Conservation (phyloP, 2,329 filamentous ascomycete species). For the Colletotrichum costaricense region DNA sequence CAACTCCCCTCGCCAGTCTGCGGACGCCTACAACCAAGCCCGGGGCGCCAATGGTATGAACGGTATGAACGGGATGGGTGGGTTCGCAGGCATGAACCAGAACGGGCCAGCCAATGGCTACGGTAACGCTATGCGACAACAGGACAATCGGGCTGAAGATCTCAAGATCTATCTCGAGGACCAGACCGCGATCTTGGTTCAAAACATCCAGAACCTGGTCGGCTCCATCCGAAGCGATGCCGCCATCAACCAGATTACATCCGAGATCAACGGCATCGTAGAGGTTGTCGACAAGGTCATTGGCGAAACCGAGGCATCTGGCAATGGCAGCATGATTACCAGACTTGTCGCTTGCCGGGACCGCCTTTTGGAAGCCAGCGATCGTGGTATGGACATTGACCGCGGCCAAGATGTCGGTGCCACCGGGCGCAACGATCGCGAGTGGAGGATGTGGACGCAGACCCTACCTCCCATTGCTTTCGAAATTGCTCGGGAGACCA, state of each 20-base stretch:
- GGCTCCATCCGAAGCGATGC: conserved; percentile 75
- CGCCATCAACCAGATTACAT: conserved; percentile 71
- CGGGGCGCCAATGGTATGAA: conserved; percentile 48
- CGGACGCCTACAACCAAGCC: conserved; percentile 52
- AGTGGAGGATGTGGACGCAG: conserved; percentile 74
- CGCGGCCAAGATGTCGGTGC: conserved; percentile 70
- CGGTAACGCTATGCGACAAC: conserved; percentile 47
- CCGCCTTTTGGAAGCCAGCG: conserved; percentile 72
- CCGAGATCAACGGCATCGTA: conserved; percentile 78
- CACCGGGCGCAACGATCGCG: conserved; percentile 61
- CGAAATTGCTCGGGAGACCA: conserved; percentile 84
- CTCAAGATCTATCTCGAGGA: conserved; percentile 82
- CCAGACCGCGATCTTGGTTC: conserved; percentile 81
- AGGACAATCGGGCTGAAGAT: conserved; percentile 59
- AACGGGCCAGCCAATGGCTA: conserved; percentile 52
- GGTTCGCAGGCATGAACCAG: conserved; percentile 49
- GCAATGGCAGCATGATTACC: conserved; percentile 62
- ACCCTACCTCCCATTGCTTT: conserved; percentile 87
- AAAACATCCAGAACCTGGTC: conserved; percentile 85
- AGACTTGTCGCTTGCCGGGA: conserved; percentile 73
- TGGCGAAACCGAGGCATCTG: conserved; percentile 69
- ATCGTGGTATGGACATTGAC: conserved; percentile 71
- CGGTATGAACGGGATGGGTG: conserved; percentile 48
- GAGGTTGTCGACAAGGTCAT: conserved; percentile 78
- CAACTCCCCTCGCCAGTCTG: conserved; percentile 73